Percentiles rank a stretch among this genome's conserved stretches.
These are phyloP conservation scores for Massarina eburnea DNA, from an alignment of 2,329 filamentous ascomycete genomes.

Conservation along the genomic window DNA sequence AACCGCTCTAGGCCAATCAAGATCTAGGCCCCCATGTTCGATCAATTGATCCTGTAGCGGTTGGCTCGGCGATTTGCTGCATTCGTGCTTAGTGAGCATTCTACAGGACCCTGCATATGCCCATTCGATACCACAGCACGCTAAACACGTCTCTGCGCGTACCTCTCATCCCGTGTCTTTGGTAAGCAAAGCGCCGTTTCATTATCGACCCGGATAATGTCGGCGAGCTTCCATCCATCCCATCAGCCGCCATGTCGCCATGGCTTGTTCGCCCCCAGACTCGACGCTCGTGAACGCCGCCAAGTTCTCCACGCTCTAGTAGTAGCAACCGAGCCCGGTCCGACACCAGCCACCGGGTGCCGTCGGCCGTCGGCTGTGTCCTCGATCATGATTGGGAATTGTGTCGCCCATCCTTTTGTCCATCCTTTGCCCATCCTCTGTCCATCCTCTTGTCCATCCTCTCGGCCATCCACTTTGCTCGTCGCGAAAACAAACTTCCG, in stretches of 20 bases:
- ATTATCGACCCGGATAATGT: background rate
- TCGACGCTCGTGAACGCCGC: constrained; percentile 14
- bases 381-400: no score
- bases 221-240: background rate
- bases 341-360: constrained; percentile 3
- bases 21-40: constrained; percentile 13
- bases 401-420: no score
- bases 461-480: no score
- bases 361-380: background rate
- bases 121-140: background rate
- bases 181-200: no score
- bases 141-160: no score
- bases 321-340: constrained; percentile 16
- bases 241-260: constrained; percentile 5
- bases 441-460: no score
- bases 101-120: background rate
- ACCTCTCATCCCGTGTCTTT: no score
- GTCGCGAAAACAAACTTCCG: background rate
- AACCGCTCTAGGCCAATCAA: constrained; percentile 3
- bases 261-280: constrained; percentile 3
- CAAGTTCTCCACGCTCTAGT: constrained; percentile 18
- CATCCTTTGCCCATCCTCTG: no score
- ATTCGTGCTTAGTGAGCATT: background rate
- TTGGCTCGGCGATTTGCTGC: background rate
- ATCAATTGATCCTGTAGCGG: background rate